Evolutionary conservation across 169 alveolate species (phyloP), one percentile per base, ranked within the genome.

Genomic region (Plasmodium gonderi): DNA sequence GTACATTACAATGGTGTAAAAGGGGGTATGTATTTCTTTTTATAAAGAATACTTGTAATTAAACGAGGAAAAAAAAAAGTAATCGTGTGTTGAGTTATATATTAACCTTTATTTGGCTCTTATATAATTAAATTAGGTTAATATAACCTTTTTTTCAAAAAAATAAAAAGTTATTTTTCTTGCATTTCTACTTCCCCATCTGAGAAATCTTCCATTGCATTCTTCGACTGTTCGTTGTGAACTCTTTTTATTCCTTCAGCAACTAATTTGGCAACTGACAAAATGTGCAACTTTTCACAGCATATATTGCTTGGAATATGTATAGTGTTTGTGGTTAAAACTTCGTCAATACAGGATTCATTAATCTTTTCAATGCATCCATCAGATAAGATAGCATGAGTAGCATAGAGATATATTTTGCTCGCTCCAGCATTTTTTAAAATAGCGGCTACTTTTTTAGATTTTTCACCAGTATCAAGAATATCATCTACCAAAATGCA

Each of bases 401-500:
- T 96, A n/a, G 98, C 98, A 94, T 97, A 96, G 29, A 97, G 97
- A 92, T 93, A 96, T 12, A 97, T 98, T 51, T 96, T 94, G 12
- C 96, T 83, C n/a, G 99, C 99, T 36, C 98, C 98, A 26, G 95
- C 91, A 29, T 82, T 90, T 90, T 96, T 96, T 23, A 97, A 54
- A 29, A 92, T 94, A 79, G 94, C 91, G 0, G 98, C 98, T 44
- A 97, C 98, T 91, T 96, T 94, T 79, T 97, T 95, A n/a, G 97
- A 91, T 68, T 98, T 96, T 64, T 98, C 98, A 42, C 98, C 98
- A 20, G 98, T 97, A 83, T 97, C 99, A 68, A 97, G 96, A 97
- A 97, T 96, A 91, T 97, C 99, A 92, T 97, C 98, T n/a, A 97
- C 96, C 51, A 97, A 95, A 80, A 97, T 97, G 69, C 98, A 96